Percentiles rank a stretch among this genome's conserved stretches.
phyloP scores from a whole-genome alignment of 306 rosid genomes.

The Dalbergia cochinchinensis region DNA sequence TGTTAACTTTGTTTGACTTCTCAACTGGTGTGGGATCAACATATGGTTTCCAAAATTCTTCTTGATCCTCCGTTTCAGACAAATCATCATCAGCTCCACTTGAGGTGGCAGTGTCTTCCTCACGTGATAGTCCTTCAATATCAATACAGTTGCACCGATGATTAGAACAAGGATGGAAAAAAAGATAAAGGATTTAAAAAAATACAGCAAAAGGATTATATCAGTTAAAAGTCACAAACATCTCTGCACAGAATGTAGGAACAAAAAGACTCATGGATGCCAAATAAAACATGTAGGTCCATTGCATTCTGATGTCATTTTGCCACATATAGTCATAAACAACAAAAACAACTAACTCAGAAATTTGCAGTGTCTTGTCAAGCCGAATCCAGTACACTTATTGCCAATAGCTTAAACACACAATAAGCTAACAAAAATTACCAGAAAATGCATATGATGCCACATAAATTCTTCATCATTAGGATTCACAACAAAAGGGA shows the following conservation, averaged over 20 bases:
- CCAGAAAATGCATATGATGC: slow-evolving; percentile 31
- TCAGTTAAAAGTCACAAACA: slow-evolving; percentile 16
- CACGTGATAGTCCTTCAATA: slow-evolving; percentile 55
- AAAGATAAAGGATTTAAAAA: not conserved
- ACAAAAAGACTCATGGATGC: not conserved
- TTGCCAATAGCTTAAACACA: not conserved
- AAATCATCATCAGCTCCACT: slow-evolving; percentile 39
- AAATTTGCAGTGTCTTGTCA: not conserved
- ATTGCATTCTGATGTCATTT: slow-evolving; percentile 27
- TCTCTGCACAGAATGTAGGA: slow-evolving; percentile 13
- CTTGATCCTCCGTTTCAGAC: slow-evolving; percentile 43
- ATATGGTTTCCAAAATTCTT: slow-evolving; percentile 64
- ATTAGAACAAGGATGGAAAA: slow-evolving; percentile 14
- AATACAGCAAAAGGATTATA: slow-evolving; percentile 15
- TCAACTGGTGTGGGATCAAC: slow-evolving; percentile 48
- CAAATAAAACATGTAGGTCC: not conserved
- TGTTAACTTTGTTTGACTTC: slow-evolving; percentile 52
- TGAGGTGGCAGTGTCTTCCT: slow-evolving; percentile 57
- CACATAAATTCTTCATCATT: slow-evolving; percentile 31
- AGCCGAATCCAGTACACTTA: not conserved
- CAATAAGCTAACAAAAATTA: slow-evolving; percentile 6
- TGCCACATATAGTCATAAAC: not conserved
- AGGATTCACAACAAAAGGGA: slow-evolving; percentile 23
- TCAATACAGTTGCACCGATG: slow-evolving; percentile 50
- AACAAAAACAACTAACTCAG: not conserved